Evolutionary conservation across 768 basidiomycete species (phyloP).

Genomic region (Lyophyllum decastes): DNA sequence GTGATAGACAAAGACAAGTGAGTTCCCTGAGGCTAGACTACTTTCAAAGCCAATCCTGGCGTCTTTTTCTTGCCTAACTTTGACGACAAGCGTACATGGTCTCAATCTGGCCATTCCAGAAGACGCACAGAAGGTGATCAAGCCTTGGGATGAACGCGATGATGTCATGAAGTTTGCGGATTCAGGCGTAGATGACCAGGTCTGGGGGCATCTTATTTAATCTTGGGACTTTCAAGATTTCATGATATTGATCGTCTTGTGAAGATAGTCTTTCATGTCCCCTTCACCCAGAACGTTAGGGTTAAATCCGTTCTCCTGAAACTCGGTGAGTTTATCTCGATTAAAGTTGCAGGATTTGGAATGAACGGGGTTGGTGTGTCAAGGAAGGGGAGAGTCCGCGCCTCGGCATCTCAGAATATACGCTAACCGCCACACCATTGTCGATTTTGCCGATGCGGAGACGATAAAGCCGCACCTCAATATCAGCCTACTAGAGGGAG

Average conservation of each 20-base stretch:
- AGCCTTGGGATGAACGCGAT: slow-evolving; percentile 81
- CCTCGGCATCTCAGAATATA: slow-evolving; percentile 77
- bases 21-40: slow-evolving; percentile 25
- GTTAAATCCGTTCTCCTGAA: slow-evolving; percentile 76
- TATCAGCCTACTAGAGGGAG: slow-evolving; percentile 71
- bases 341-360: neutral
- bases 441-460: slow-evolving; percentile 79
- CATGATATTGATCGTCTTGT: slow-evolving; percentile 1
- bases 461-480: slow-evolving; percentile 68
- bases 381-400: slow-evolving; percentile 73
- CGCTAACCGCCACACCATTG: slow-evolving; percentile 71
- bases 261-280: slow-evolving; percentile 80
- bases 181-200: slow-evolving; percentile 87
- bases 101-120: slow-evolving; percentile 82
- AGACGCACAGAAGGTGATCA: slow-evolving; percentile 73
- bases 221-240: slow-evolving; percentile 6
- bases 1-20: slow-evolving; percentile 71
- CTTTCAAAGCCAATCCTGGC: neutral
- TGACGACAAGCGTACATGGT: slow-evolving; percentile 66
- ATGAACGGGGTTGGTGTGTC: neutral
- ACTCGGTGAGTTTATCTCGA: slow-evolving; percentile 51
- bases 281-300: slow-evolving; percentile 78
- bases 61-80: slow-evolving; percentile 21
- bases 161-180: slow-evolving; percentile 66
- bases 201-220: slow-evolving; percentile 26